Evolutionary conservation across 352 stramenopile genomes (phyloP).

Genomic region (Globisporangium mamillatum): DNA sequence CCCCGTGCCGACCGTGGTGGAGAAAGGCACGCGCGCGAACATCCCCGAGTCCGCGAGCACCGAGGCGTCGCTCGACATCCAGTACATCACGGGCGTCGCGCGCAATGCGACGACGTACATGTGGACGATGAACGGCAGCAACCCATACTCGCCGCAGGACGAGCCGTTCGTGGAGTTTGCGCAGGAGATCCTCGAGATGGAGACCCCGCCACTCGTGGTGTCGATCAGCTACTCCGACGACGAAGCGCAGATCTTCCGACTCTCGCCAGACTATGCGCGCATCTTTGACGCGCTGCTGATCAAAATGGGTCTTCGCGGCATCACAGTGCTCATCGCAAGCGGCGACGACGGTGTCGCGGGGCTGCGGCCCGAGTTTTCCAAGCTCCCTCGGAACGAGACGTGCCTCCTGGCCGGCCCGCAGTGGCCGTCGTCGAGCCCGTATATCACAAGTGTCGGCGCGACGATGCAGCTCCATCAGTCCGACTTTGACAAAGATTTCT

Average conservation of each 20-base stretch:
- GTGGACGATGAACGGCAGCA: slow-evolving; percentile 81
- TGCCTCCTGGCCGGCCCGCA: slow-evolving; percentile 68
- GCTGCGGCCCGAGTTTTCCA: slow-evolving; percentile 60
- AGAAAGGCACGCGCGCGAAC: slow-evolving; percentile 56
- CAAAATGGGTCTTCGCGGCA: slow-evolving; percentile 86
- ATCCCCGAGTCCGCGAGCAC: slow-evolving; percentile 33
- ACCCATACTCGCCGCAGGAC: slow-evolving; percentile 79
- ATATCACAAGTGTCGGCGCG: slow-evolving; percentile 89
- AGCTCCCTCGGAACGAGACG: slow-evolving; percentile 43
- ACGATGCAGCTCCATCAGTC: slow-evolving; percentile 59
- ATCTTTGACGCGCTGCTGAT: slow-evolving; percentile 84
- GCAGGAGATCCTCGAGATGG: slow-evolving; percentile 61
- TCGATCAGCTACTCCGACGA: slow-evolving; percentile 91
- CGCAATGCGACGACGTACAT: slow-evolving; percentile 78
- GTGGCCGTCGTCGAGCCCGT: slow-evolving; percentile 82
- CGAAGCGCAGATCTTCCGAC: slow-evolving; percentile 86
- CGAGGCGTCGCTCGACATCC: slow-evolving; percentile 87
- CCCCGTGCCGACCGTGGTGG: slow-evolving; percentile 42
- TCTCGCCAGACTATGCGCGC: slow-evolving; percentile 67
- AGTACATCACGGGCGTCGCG: slow-evolving; percentile 87
- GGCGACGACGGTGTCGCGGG: slow-evolving; percentile 88
- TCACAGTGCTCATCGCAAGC: slow-evolving; percentile 83
- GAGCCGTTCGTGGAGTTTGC: slow-evolving; percentile 86
- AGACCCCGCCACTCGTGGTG: slow-evolving; percentile 75
- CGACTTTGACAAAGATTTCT: slow-evolving; percentile 47